Evolutionary conservation across 2,329 filamentous ascomycete genomes (phyloP).

Genomic region (Aspergillus cejpii): DNA sequence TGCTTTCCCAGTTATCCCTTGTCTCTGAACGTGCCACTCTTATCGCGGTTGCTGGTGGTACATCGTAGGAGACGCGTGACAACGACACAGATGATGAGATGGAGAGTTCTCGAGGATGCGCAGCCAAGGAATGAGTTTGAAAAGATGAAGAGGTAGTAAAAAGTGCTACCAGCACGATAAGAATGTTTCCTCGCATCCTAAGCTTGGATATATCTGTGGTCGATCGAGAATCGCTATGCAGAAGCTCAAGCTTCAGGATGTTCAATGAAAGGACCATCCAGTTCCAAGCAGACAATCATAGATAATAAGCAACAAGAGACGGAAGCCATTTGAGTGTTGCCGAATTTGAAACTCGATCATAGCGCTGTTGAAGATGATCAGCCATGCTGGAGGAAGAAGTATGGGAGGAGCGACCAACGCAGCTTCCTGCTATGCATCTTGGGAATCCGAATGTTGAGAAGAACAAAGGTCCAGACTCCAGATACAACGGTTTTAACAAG

Average conservation of each 20-base stretch:
- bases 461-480: too few species aligned
- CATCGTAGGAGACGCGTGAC: neutral
- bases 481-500: constrained; percentile 20
- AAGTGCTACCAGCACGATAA: neutral
- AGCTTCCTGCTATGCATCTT: neutral
- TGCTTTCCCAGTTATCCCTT: neutral
- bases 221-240: neutral
- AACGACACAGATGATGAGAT: too few species aligned
- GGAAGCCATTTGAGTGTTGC: too few species aligned
- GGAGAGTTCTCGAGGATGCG: neutral
- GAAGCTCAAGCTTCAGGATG: neutral
- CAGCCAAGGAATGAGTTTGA: neutral
- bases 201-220: neutral
- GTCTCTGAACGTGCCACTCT: neutral
- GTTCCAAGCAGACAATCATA: too few species aligned
- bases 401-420: neutral
- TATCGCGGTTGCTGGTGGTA: neutral
- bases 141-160: neutral
- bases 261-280: neutral
- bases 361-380: neutral
- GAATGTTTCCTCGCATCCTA: neutral
- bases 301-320: too few species aligned
- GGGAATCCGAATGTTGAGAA: neutral
- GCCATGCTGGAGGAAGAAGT: neutral
- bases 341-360: neutral